Percentiles rank a stretch among this genome's conserved stretches.
Conservation (phyloP, 78 protist genomes). For the Neovahlkampfia damariscottae region DNA sequence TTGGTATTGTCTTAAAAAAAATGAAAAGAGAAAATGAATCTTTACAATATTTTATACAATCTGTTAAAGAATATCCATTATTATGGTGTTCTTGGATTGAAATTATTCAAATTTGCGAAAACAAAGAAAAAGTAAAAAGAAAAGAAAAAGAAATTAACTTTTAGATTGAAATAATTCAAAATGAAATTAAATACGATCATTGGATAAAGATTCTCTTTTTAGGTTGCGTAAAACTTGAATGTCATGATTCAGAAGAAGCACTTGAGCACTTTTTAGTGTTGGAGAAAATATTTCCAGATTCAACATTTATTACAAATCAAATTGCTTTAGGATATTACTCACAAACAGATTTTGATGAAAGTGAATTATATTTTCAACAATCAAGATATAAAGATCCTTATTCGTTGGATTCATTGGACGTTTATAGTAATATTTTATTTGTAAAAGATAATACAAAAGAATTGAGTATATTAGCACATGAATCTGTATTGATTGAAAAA, state of each 20-base stretch:
- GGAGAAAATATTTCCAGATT: background rate
- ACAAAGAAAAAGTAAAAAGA: background rate
- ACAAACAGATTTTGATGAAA: background rate
- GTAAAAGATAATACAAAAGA: constrained; percentile 47
- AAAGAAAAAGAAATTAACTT: too few species aligned
- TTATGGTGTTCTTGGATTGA: background rate
- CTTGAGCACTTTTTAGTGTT: background rate
- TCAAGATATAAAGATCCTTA: constrained; percentile 31
- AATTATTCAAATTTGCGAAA: background rate
- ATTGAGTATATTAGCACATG: constrained; percentile 52
- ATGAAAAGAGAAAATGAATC: background rate
- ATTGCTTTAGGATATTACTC: background rate
- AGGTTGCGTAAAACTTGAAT: background rate
- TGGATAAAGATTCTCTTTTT: background rate
- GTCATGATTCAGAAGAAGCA: background rate
- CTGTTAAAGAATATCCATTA: background rate
- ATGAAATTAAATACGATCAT: too few species aligned
- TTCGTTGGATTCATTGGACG: constrained; percentile 69
- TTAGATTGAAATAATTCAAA: too few species aligned
- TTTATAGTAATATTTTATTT: constrained; percentile 78
- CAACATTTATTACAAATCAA: background rate
- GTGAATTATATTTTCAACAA: background rate
- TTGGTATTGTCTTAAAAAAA: background rate
- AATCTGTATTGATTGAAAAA: constrained; percentile 32
- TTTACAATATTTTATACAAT: background rate